Base-by-base conservation (phyloP, 176 grass and related monocot species). In the Alloteropsis semialata region DNA sequence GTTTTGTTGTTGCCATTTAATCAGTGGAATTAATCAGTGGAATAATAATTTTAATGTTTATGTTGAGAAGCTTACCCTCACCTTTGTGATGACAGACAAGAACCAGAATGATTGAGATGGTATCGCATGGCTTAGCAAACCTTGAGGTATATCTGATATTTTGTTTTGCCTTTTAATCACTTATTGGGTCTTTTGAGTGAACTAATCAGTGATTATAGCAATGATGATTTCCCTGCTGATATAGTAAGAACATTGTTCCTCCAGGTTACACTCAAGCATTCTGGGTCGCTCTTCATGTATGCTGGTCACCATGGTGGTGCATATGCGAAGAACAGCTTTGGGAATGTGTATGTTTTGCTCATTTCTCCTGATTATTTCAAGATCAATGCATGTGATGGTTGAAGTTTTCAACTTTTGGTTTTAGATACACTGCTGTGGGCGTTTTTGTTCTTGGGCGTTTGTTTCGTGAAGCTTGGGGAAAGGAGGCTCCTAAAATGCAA, bases 271-370 rank as follows among this genome's bases (percentile, higher is more conserved):
- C 96, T 96, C 9, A 99, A 93, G 76, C 96, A 99, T 78, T 99
- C 93, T 8, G 96, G 96, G 27, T 99, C 96, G 11, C 89, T 98
- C 29, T 98, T 98, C 76, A 98, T 98, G 92, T 95, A 98, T 88
- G 96, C 96, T 43, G 96, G 93, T 55, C 82, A 95, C 74, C 67
- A 77, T 75, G 93, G 96, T 69, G 93, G 96, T 70, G 93, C 96
- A 89, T 98, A 96, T 87, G 96, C 96, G 19, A 98, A 98, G 80
- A 98, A 98, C 61, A 98, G 89, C 74, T 98, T 88, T 77, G 96
- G 96, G 77, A 98, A 98, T 87, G 90, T 96, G 93, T 98, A 77
- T 58, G 84, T 70, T 82, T 12, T 68, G 13, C 17, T 75, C 50
- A 77, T 43, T 12, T 78, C 16, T 79, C 53, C 64, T 44, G 73